These are phyloP conservation scores for Tuber umbilicatum DNA, from an alignment of 495 filamentous ascomycete species.

Conservation along the genomic window DNA sequence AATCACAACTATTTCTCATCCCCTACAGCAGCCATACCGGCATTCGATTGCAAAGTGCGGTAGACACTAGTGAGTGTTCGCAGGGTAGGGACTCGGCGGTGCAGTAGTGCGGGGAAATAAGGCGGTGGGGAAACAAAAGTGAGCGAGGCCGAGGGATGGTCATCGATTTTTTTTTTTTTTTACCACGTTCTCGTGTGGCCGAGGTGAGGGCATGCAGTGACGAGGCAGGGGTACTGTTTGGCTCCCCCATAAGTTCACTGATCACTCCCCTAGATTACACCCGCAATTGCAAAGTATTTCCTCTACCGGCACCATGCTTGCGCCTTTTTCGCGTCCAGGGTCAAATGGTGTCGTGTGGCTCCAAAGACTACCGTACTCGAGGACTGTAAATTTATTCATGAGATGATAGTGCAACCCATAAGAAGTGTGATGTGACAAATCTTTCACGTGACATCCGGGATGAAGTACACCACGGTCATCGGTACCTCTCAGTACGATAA, in stretches of 20 bases:
- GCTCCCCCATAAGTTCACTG: not conserved
- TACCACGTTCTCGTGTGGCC: not conserved
- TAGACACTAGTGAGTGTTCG: not conserved
- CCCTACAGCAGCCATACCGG: not conserved
- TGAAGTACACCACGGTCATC: not conserved
- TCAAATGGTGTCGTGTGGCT: not conserved
- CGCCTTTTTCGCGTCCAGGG: not conserved
- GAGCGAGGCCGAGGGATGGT: not conserved
- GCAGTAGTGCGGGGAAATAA: not conserved
- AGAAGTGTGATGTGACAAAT: not conserved
- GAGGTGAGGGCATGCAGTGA: not conserved
- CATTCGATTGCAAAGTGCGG: not conserved
- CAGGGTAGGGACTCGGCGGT: not conserved
- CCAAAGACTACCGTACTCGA: too few species aligned
- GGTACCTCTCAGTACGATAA: not conserved
- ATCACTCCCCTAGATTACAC: not conserved
- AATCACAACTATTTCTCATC: not conserved
- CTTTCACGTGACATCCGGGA: not conserved
- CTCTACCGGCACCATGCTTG: not conserved
- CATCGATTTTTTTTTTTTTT: not conserved
- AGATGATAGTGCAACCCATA: not conserved
- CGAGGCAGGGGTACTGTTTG: not conserved
- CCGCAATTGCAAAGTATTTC: not conserved
- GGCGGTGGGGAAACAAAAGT: not conserved
- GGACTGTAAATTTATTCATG: too few species aligned